Evolutionary conservation across 2,329 filamentous ascomycete genomes (phyloP).

Genomic region (Nothophaeocryptopus gaeumannii): DNA sequence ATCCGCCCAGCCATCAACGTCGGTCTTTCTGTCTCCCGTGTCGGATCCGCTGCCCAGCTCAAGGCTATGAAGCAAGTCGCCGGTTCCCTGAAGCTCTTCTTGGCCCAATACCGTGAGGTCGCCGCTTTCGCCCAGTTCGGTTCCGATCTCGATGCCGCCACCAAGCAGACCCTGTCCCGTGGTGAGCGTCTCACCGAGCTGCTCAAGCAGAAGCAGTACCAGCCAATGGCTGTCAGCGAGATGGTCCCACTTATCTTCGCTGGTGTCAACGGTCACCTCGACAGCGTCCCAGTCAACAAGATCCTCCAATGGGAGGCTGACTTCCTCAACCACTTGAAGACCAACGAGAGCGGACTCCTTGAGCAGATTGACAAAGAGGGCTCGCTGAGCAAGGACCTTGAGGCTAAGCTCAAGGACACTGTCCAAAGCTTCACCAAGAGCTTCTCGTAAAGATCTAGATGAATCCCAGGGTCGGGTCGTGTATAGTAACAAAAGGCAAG

Average conservation of each 20-base stretch:
- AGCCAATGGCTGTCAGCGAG: constrained; percentile 97
- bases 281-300: constrained; percentile 83
- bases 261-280: constrained; percentile 96
- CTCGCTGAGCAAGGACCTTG: constrained; percentile 89
- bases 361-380: constrained; percentile 93
- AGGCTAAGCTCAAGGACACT: constrained; percentile 75
- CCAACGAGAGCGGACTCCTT: constrained; percentile 81
- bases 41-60: constrained; percentile 98
- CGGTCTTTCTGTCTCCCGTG: constrained; percentile 99
- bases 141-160: constrained; percentile 97
- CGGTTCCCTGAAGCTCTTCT: constrained; percentile 99
- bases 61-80: constrained; percentile 99
- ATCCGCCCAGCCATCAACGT: constrained; percentile 99
- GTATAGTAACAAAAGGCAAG: constrained; percentile 35
- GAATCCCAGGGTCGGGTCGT: constrained; percentile 23
- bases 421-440: constrained; percentile 85
- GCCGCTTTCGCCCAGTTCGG: constrained; percentile 99
- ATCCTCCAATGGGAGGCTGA: constrained; percentile 91
- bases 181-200: constrained; percentile 99
- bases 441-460: constrained; percentile 57
- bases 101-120: constrained; percentile 99
- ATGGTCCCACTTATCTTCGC: constrained; percentile 99
- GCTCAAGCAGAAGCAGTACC: constrained; percentile 99
- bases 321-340: constrained; percentile 88
- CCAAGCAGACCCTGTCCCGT: constrained; percentile 97